These are phyloP conservation scores for Lanzia echinophila DNA, from an alignment of 2,329 filamentous ascomycete genomes.

Conservation along the genomic window DNA sequence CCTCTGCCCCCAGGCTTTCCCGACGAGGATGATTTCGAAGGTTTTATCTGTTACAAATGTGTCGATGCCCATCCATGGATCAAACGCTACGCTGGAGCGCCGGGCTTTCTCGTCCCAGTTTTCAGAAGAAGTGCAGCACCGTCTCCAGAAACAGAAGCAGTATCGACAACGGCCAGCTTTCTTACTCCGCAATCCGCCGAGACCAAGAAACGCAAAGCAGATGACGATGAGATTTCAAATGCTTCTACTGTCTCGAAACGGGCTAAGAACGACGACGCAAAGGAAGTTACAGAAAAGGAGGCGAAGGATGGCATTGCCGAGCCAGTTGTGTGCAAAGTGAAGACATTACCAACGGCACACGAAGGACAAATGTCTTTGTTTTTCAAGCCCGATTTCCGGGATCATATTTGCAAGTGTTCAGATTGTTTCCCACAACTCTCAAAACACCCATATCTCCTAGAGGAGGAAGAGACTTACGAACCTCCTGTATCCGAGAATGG, in stretches of 20 bases:
- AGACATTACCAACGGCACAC: slow-evolving; percentile 49
- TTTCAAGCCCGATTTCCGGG: slow-evolving; percentile 70
- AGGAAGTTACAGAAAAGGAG: background rate
- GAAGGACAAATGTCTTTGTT: slow-evolving; percentile 70
- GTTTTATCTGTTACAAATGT: slow-evolving; percentile 92
- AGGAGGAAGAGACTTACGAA: slow-evolving; percentile 92
- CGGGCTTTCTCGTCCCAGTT: slow-evolving; percentile 73
- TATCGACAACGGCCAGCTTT: slow-evolving; percentile 20
- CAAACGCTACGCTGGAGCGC: slow-evolving; percentile 73
- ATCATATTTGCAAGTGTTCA: slow-evolving; percentile 73
- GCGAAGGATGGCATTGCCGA: background rate
- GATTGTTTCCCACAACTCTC: slow-evolving; percentile 71
- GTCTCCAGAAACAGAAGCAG: slow-evolving; percentile 26
- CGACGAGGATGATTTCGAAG: slow-evolving; percentile 79
- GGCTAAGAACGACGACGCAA: slow-evolving; percentile 31
- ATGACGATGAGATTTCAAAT: slow-evolving; percentile 36
- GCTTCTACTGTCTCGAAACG: slow-evolving; percentile 43
- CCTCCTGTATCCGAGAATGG: slow-evolving; percentile 71
- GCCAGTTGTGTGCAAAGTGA: slow-evolving; percentile 49
- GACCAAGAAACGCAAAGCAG: slow-evolving; percentile 61
- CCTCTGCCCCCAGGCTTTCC: slow-evolving; percentile 83
- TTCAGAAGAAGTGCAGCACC: slow-evolving; percentile 38
- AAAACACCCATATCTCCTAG: slow-evolving; percentile 72
- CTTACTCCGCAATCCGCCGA: slow-evolving; percentile 12
- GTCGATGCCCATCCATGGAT: slow-evolving; percentile 85